phyloP scores from a whole-genome alignment of 805 yeast species.

The Candida caryicola region DNA sequence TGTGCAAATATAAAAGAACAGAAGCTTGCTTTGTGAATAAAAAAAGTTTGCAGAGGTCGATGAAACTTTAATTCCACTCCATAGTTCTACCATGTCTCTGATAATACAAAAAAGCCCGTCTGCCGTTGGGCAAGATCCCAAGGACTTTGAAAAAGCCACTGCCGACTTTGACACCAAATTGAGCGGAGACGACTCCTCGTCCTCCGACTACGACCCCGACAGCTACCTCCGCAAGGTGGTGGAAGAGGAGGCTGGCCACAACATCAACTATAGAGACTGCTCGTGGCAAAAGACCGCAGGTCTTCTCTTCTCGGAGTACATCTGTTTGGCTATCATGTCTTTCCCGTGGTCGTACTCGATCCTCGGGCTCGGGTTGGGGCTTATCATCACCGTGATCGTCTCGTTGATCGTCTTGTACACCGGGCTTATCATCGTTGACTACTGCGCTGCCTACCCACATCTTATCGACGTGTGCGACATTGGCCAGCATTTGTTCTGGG shows the following conservation, averaged over 20 bases:
- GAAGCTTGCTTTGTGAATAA: neutral
- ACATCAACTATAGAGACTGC: slow-evolving; percentile 49
- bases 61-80: too few relatives aligned
- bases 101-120: neutral
- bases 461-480: slow-evolving; percentile 55
- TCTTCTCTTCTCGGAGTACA: slow-evolving; percentile 57
- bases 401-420: slow-evolving; percentile 53
- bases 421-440: slow-evolving; percentile 52
- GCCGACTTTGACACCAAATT: neutral
- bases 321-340: slow-evolving; percentile 62
- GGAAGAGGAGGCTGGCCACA: slow-evolving; percentile 15
- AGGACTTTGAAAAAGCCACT: neutral
- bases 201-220: slow-evolving; percentile 12
- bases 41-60: too few relatives aligned
- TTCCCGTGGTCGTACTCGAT: slow-evolving; percentile 66
- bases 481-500: slow-evolving; percentile 56
- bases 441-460: slow-evolving; percentile 52
- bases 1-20: neutral
- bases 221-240: slow-evolving; percentile 11
- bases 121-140: neutral
- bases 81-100: neutral
- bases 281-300: slow-evolving; percentile 62
- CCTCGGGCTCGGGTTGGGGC: slow-evolving; percentile 56
- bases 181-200: neutral
- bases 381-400: slow-evolving; percentile 51